Evolutionary conservation across 2,329 filamentous ascomycete genomes (phyloP).

Genomic region (Setomelanomma holmii): DNA sequence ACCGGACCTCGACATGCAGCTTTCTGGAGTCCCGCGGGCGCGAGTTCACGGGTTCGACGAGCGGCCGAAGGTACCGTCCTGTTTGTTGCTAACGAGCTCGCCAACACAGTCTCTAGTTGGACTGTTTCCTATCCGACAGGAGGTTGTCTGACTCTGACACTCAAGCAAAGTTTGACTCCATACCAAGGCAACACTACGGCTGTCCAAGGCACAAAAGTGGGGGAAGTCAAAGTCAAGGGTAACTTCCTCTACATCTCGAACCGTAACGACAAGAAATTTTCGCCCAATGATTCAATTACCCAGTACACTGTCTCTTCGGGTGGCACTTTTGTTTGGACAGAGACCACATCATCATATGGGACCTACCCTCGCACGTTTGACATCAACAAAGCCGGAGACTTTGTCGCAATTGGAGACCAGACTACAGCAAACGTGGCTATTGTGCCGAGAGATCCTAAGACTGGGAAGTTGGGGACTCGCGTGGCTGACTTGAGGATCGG

Average conservation of each 20-base stretch:
- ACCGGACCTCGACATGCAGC: conserved; percentile 62
- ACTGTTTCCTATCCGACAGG: conserved; percentile 36
- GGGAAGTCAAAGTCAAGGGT: conserved; percentile 41
- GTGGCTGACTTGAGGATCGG: conserved; percentile 38
- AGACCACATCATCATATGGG: conserved; percentile 37
- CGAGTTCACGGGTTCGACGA: conserved; percentile 25
- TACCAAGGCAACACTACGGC: conserved; percentile 41
- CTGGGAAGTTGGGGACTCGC: conserved; percentile 34
- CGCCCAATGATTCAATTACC: conserved; percentile 42
- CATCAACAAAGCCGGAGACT: conserved; percentile 43
- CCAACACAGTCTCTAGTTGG: conserved; percentile 41
- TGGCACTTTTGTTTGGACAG: conserved; percentile 38
- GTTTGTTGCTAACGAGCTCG: conserved; percentile 45
- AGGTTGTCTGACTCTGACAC: conserved; percentile 39
- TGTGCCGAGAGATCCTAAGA: conserved; percentile 34
- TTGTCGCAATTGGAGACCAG: conserved; percentile 41
- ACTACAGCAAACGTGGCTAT: conserved; percentile 43
- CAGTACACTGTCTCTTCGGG: conserved; percentile 40
- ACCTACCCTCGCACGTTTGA: conserved; percentile 47
- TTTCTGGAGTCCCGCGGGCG: conserved; percentile 53
- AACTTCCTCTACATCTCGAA: conserved; percentile 46
- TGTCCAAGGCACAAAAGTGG: conserved; percentile 37
- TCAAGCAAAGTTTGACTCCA: conserved; percentile 42
- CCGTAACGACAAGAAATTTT: conserved; percentile 47
- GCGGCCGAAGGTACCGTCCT: conserved; percentile 30